phyloP scores from a whole-genome alignment of 495 filamentous ascomycete species.

The Hapsidospora chrysogenum region DNA sequence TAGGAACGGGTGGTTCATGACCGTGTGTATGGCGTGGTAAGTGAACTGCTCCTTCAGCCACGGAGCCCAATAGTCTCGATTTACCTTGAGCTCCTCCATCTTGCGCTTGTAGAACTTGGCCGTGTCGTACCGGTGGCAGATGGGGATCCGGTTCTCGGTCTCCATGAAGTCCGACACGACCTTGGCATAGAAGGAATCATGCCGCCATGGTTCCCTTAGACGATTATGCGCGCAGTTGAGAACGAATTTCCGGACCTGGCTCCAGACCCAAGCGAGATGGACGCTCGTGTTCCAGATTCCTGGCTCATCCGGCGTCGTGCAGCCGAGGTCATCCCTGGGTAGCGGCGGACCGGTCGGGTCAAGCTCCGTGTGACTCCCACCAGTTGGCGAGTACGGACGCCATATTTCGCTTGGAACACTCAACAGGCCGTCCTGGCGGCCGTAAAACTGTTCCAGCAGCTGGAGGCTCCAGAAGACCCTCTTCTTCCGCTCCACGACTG shows the following conservation, averaged over 20 bases:
- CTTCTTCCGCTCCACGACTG: constrained; percentile 21
- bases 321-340: constrained; percentile 19
- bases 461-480: constrained; percentile 29
- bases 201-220: constrained; percentile 27
- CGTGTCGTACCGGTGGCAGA: constrained; percentile 28
- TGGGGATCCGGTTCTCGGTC: constrained; percentile 25
- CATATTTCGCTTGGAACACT: constrained; percentile 16
- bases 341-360: constrained; percentile 16
- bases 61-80: constrained; percentile 24
- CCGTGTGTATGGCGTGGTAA: constrained; percentile 27
- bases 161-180: constrained; percentile 26
- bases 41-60: constrained; percentile 31
- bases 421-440: constrained; percentile 23
- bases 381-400: constrained; percentile 14
- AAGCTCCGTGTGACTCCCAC: constrained; percentile 3
- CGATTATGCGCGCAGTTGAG: constrained; percentile 22
- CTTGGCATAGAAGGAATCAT: constrained; percentile 29
- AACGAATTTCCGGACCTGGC: constrained; percentile 21
- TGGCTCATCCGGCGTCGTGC: constrained; percentile 12
- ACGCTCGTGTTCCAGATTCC: constrained; percentile 26
- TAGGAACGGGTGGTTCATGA: constrained; percentile 29
- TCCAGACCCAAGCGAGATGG: constrained; percentile 31
- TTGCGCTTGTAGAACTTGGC: constrained; percentile 29
- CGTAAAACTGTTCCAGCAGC: constrained; percentile 22
- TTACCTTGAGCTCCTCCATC: constrained; percentile 17